Evolutionary conservation across 2,329 filamentous ascomycete genomes (phyloP).

Genomic region (Orbilia blumenaviensis): DNA sequence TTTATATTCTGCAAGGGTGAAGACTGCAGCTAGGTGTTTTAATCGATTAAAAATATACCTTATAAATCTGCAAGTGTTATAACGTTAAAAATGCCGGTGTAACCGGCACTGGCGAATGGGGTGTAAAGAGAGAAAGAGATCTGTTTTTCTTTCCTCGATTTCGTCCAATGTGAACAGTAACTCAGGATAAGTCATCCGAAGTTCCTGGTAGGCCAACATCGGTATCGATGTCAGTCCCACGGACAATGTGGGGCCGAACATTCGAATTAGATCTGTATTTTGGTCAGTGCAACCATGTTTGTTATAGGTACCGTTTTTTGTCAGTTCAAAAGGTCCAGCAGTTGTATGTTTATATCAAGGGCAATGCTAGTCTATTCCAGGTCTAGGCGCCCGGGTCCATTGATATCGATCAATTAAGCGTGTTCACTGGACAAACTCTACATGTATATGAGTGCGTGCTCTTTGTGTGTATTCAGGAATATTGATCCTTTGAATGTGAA

Average conservation of each 20-base stretch:
- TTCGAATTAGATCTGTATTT: neutral
- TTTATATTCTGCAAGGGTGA: neutral
- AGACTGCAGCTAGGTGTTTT: no score
- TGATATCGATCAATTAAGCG: neutral
- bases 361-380: conserved; percentile 1
- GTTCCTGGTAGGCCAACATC: neutral
- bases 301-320: neutral
- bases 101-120: neutral
- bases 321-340: neutral
- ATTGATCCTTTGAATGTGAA: neutral
- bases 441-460: neutral
- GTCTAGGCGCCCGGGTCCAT: neutral
- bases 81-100: no score
- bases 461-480: neutral
- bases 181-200: conserved; percentile 30
- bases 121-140: neutral
- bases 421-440: neutral
- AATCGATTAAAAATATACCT: neutral
- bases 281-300: no score
- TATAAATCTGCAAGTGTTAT: neutral
- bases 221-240: neutral
- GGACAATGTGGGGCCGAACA: conserved; percentile 34
- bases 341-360: neutral
- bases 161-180: neutral
- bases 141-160: neutral